A percentile compares a stretch with the other conserved stretches of the same genome.
Conservation (phyloP, 352 stramenopile species). For the Phytophthora aleatoria region DNA sequence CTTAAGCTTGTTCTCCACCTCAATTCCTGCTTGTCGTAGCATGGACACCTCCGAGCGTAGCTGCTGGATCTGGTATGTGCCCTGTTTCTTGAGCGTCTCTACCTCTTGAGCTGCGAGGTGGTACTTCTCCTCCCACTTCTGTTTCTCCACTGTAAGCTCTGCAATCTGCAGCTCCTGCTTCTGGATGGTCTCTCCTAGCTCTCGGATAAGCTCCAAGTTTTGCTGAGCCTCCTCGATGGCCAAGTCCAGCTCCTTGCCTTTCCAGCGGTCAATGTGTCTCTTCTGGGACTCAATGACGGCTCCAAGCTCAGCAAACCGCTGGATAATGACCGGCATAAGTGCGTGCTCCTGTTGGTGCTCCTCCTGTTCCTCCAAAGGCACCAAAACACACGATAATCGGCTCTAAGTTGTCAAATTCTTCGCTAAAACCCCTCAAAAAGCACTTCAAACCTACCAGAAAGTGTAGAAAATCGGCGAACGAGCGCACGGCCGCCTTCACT, state of each 20-base stretch:
- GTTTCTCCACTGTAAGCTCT: slow-evolving; percentile 61
- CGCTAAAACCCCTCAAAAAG: not conserved
- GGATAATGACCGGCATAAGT: slow-evolving; percentile 82
- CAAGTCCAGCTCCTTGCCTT: slow-evolving; percentile 82
- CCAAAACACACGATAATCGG: slow-evolving; percentile 31
- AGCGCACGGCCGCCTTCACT: slow-evolving; percentile 78
- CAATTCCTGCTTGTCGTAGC: slow-evolving; percentile 48
- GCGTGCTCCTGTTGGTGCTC: slow-evolving; percentile 72
- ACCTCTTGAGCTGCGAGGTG: slow-evolving; percentile 56
- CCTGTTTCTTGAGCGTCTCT: slow-evolving; percentile 54
- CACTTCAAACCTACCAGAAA: slow-evolving; percentile 65
- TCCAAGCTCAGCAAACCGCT: slow-evolving; percentile 75
- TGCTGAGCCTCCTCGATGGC: slow-evolving; percentile 75
- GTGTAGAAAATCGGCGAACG: slow-evolving; percentile 81
- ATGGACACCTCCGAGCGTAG: slow-evolving; percentile 52
- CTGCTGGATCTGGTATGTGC: slow-evolving; percentile 58
- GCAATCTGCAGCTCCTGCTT: slow-evolving; percentile 66
- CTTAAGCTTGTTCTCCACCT: slow-evolving; percentile 56
- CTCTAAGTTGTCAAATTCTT: slow-evolving; percentile 40
- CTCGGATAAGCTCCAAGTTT: slow-evolving; percentile 62
- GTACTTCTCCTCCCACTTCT: slow-evolving; percentile 84
- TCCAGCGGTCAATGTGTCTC: slow-evolving; percentile 84
- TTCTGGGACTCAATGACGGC: slow-evolving; percentile 88
- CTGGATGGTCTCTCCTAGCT: slow-evolving; percentile 64
- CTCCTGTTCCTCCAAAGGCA: slow-evolving; percentile 74